Conservation (phyloP, 768 basidiomycete species). For the Chalciporus chontae region DNA sequence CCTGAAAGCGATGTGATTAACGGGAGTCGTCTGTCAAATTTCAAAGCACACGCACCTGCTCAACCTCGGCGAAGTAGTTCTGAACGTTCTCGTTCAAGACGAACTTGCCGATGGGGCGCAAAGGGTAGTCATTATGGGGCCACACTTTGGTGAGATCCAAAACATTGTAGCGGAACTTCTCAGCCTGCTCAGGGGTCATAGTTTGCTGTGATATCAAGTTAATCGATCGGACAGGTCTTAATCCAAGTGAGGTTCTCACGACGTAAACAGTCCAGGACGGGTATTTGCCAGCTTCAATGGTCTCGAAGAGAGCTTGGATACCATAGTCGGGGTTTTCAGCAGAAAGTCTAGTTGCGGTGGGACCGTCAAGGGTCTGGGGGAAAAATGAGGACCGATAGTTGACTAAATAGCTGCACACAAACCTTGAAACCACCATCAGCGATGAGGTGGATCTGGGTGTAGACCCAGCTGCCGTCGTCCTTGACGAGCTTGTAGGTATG, state of each 20-base stretch:
- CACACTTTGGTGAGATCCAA: constrained; percentile 91
- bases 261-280: constrained; percentile 90
- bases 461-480: constrained; percentile 77
- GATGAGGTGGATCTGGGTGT: constrained; percentile 82
- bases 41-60: constrained; percentile 46
- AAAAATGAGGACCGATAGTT: no score
- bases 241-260: no score
- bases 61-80: constrained; percentile 94
- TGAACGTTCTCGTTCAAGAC: constrained; percentile 73
- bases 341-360: constrained; percentile 59
- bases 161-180: constrained; percentile 85
- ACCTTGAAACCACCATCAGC: constrained; percentile 70
- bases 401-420: no score
- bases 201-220: constrained; percentile 49
- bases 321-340: constrained; percentile 86
- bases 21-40: no score
- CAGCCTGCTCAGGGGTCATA: constrained; percentile 90
- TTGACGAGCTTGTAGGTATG: constrained; percentile 91
- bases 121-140: constrained; percentile 85
- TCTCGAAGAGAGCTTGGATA: constrained; percentile 70
- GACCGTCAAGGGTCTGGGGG: constrained; percentile 65
- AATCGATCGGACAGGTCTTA: no score
- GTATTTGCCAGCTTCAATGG: constrained; percentile 76
- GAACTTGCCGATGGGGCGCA: constrained; percentile 83
- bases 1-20: constrained; percentile 4